Evolutionary conservation across 441 rosid genomes (phyloP), one percentile per base, ranked within the genome.

Genomic region (Flueggea neowawraea): DNA sequence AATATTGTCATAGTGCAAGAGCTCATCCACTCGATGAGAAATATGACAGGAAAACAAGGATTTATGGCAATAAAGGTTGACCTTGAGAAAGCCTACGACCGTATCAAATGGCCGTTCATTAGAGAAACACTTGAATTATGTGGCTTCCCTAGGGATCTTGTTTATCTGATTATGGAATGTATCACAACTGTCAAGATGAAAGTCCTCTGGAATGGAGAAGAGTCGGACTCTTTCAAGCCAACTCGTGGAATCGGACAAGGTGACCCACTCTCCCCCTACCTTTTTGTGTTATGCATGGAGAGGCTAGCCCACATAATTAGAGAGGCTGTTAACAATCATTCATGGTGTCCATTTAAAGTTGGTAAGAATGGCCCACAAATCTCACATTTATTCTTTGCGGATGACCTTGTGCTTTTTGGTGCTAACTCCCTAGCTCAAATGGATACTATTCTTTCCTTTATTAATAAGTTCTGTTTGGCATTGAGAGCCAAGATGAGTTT

Each of bases 51-150:
- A 33, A 6, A 33, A 33, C 4, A 33, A 3, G 39, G 39, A 6
- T 33, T 33, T 6, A 33, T 33, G 39, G 39, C 39, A 3, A 33
- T 57, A 3, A 57, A 57, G 16, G 16, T 45, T 2, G 39, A 45
- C 32, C 10, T 58, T 12, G 52, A 45, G 6, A 62, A 39, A 17
- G 16, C 50, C 6, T 62, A 62, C 51, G 65, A 52, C 12, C 2
- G 52, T 4, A 14, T 52, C 2, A n/a, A 7, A 0, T 62, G 28
- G 65, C 4, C n/a, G 5, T 52, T 52, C 15, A 14, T 62, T 51
- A 3, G 6, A 11, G 65, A 62, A 2, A 62, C 58, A 6, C 15
- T 62, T 0, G 10, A 1, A 0, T 16, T 3, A 0, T 5, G 0
- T 17, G 5, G 28, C 14, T 16, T 52, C 2, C 6, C 16, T 15